These are phyloP conservation scores for Exophiala sideris DNA, from an alignment of 2,329 filamentous ascomycete species.

Conservation along the genomic window DNA sequence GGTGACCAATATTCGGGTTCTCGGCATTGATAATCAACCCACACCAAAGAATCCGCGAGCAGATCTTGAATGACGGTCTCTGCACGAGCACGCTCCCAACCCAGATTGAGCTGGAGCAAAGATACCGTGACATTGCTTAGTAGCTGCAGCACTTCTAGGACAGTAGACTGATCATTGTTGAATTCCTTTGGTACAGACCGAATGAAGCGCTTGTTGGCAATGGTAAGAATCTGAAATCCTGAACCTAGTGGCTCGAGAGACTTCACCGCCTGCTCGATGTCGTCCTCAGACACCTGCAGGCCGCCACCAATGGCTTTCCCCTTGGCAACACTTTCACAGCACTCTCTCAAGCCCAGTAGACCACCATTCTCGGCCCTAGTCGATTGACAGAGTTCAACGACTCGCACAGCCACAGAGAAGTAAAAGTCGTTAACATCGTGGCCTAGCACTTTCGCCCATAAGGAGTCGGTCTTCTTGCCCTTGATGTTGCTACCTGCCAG, in stretches of 20 bases:
- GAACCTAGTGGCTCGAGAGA: constrained; percentile 83
- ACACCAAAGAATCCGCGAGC: constrained; percentile 82
- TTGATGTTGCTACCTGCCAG: constrained; percentile 65
- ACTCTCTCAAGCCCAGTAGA: constrained; percentile 78
- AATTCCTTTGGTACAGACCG: constrained; percentile 91
- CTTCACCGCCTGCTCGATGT: constrained; percentile 83
- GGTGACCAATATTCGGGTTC: constrained; percentile 89
- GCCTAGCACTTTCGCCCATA: constrained; percentile 91
- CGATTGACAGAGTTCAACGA: constrained; percentile 86
- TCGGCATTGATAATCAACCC: constrained; percentile 80
- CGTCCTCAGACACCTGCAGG: constrained; percentile 82
- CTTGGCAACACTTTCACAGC: constrained; percentile 69
- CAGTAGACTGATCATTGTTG: constrained; percentile 88
- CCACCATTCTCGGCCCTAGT: constrained; percentile 90
- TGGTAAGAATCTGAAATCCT: constrained; percentile 77
- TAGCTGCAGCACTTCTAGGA: constrained; percentile 85
- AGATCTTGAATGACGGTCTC: constrained; percentile 88
- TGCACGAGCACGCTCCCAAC: constrained; percentile 80
- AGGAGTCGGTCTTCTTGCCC: constrained; percentile 59
- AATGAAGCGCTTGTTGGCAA: constrained; percentile 83
- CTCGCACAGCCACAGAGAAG: constrained; percentile 91
- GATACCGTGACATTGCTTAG: constrained; percentile 85
- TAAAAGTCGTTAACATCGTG: constrained; percentile 96
- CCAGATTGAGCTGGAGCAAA: constrained; percentile 82
- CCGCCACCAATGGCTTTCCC: constrained; percentile 71